Evolutionary conservation across 257 asterid species (phyloP).

Genomic region (Jacaranda copaia): DNA sequence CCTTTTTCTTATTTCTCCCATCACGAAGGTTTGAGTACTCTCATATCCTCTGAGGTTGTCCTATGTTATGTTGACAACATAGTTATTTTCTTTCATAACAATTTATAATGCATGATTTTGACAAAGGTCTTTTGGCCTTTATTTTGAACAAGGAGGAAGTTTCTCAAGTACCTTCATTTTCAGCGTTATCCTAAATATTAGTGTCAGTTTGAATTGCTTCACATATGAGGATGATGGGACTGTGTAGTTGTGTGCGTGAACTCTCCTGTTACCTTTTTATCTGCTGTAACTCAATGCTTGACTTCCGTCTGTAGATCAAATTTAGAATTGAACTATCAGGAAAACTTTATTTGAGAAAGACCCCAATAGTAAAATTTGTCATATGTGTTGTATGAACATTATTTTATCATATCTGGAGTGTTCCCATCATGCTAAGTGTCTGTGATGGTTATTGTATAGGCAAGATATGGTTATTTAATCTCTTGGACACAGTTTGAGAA

Average conservation of each 20-base stretch:
- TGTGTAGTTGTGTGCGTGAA: neutral
- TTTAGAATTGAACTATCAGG: neutral
- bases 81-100: neutral
- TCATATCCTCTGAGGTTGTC: slow-evolving; percentile 3
- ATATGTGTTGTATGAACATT: neutral
- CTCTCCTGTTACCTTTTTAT: neutral
- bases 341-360: slow-evolving; percentile 10
- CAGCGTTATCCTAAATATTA: neutral
- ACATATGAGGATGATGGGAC: neutral
- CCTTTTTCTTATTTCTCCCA: neutral
- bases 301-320: slow-evolving; percentile 4
- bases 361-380: neutral
- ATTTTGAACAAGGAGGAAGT: neutral
- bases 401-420: neutral
- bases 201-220: neutral
- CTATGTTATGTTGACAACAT: neutral
- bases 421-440: neutral
- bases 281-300: neutral
- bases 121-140: neutral
- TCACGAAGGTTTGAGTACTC: neutral
- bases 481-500: slow-evolving; percentile 6
- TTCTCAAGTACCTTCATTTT: neutral
- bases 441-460: neutral
- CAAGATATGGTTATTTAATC: too few relatives aligned
- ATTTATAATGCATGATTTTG: neutral